Evolutionary conservation across 306 rosid genomes (phyloP).

Genomic region (Cajanus cajan): DNA sequence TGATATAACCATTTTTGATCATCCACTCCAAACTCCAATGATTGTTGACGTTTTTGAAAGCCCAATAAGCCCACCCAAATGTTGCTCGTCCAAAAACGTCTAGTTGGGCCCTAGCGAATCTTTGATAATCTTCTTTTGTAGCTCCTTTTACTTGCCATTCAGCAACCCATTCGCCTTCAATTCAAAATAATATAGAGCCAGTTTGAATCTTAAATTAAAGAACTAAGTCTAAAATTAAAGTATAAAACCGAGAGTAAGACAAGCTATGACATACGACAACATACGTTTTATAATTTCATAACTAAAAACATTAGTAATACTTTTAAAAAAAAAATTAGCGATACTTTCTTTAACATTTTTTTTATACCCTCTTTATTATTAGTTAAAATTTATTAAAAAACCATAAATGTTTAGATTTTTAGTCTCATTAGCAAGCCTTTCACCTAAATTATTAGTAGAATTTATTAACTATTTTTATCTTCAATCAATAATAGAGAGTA

Average conservation of each 20-base stretch:
- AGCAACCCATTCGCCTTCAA: conserved; percentile 76
- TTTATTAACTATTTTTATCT: too few species aligned
- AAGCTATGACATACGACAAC: not conserved
- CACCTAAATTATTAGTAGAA: too few species aligned
- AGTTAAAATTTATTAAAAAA: too few species aligned
- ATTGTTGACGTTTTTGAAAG: conserved; percentile 53
- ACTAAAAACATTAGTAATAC: not conserved
- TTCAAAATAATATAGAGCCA: not conserved
- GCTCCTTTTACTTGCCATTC: conserved; percentile 29
- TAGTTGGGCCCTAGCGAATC: conserved; percentile 54
- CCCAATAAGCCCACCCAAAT: conserved; percentile 86
- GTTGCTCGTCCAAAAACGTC: conserved; percentile 56
- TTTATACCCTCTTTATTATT: too few species aligned
- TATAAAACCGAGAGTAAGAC: not conserved
- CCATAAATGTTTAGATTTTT: too few species aligned
- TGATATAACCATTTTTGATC: conserved; percentile 61
- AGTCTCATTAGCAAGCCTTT: too few species aligned
- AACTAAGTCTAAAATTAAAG: not conserved
- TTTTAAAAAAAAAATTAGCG: too few species aligned
- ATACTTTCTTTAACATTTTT: too few species aligned
- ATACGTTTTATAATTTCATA: not conserved
- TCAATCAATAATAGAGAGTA: too few species aligned
- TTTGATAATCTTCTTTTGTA: conserved; percentile 53
- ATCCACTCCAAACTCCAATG: conserved; percentile 79
- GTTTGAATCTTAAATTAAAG: not conserved